Base-by-base conservation (phyloP, 805 yeast species). In the Cyberlindnera petersonii region DNA sequence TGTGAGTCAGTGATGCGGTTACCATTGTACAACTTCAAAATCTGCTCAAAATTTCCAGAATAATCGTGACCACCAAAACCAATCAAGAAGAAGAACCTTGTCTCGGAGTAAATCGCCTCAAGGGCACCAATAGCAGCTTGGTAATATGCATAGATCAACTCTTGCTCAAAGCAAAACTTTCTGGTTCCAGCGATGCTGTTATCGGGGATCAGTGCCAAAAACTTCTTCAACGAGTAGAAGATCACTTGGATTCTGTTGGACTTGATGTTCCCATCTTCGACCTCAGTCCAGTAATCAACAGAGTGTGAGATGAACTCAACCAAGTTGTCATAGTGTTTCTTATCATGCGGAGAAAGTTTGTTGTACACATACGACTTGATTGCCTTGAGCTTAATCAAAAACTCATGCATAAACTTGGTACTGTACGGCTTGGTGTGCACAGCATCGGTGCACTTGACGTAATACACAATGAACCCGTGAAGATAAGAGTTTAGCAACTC, bases 41-140 rank as follows among this genome's bases (percentile, higher is more conserved):
- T 37, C 3, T 44, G 42, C 32, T 47, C 46, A 5, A 56, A 55
- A 13, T 52, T 37, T 33, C 59, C 53, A 2, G 56, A 49, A 14
- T 64, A 64, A 35, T 60, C 57, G n/a, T 63, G 61, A 5, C 65
- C 67, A 37, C 55, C 52, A 43, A 62, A 64, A 2, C 64, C 61
- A 43, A 53, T 51, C 26, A 60, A 50, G 48, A 60, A 64, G 28
- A 58, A 55, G 41, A 62, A 64, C 28, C 65, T 44, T 4, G 57
- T 55, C 40, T 64, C 68, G 9, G 68, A 60, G 37, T 61, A 62
- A 23, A 64, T 47, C 1, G 66, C 63, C 40, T 56, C 63, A 31
- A 64, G 36, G 1, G 60, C 54, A 14, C 60, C 49, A 11, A 60
- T 52, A 5, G 51, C 57, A 4, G 66, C 65, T 31, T 60, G 65